Evolutionary conservation across 495 filamentous ascomycete genomes (phyloP).

Genomic region (Parathielavia hyrcaniae): DNA sequence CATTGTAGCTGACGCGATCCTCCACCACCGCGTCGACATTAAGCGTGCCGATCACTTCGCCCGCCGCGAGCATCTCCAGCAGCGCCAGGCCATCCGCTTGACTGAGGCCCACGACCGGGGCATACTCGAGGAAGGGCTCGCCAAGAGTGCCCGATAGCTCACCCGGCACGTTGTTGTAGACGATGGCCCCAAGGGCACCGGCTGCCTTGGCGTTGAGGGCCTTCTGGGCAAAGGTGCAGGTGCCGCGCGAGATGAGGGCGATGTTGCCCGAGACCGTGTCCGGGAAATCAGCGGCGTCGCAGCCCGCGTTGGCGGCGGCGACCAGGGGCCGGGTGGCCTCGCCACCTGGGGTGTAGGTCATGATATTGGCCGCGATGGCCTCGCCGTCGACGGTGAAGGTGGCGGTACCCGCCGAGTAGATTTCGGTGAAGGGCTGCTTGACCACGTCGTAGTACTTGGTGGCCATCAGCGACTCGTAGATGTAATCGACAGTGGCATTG

Average conservation of each 20-base stretch:
- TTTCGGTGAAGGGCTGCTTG: conserved; percentile 50
- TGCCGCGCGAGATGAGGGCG: conserved; percentile 57
- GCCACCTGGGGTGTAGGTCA: conserved; percentile 43
- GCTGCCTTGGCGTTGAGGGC: conserved; percentile 52
- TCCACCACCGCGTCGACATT: conserved; percentile 39
- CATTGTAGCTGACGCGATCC: conserved; percentile 53
- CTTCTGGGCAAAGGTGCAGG: conserved; percentile 57
- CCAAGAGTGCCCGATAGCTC: conserved; percentile 51
- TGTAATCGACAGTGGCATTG: conserved; percentile 56
- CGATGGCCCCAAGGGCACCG: conserved; percentile 51
- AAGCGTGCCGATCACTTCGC: conserved; percentile 24
- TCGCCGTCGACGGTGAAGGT: conserved; percentile 33
- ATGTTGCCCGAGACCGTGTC: conserved; percentile 49
- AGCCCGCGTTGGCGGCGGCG: conserved; percentile 51
- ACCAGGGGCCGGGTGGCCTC: conserved; percentile 41
- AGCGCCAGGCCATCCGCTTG: conserved; percentile 47
- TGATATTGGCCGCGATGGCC: conserved; percentile 23
- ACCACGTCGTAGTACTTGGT: conserved; percentile 55
- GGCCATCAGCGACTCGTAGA: conserved; percentile 46
- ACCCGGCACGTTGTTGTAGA: conserved; percentile 62
- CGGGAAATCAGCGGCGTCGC: conserved; percentile 51
- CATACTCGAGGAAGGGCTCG: conserved; percentile 40
- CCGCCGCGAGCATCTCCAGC: conserved; percentile 35
- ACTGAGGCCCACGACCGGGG: conserved; percentile 51
- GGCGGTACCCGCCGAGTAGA: conserved; percentile 33